A percentile compares a stretch with the other conserved stretches of the same genome.
phyloP scores from a whole-genome alignment of 441 rosid species.

The Syzygium malaccense region DNA sequence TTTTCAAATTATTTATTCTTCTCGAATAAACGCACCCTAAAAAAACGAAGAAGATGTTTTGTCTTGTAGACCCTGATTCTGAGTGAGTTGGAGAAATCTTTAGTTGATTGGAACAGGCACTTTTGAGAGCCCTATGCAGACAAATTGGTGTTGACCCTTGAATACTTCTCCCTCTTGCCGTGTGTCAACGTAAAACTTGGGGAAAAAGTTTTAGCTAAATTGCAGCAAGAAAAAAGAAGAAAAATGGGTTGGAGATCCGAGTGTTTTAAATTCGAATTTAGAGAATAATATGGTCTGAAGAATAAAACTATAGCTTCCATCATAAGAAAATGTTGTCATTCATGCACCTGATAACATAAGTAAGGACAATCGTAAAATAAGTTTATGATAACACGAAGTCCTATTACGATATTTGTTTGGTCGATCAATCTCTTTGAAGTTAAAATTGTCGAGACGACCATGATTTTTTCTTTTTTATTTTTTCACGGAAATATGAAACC shows the following conservation, averaged over 20 bases:
- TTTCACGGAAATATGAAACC: neutral
- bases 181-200: neutral
- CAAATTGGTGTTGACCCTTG: neutral
- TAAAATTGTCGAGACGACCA: neutral
- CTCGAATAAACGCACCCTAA: neutral
- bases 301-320: neutral
- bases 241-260: neutral
- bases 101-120: neutral
- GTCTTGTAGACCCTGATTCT: neutral
- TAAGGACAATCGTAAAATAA: neutral
- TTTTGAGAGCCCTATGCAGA: neutral
- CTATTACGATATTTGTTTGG: neutral
- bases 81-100: neutral
- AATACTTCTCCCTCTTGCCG: neutral
- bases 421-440: neutral
- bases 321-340: neutral
- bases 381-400: neutral
- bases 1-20: neutral
- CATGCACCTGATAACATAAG: neutral
- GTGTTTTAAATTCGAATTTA: neutral
- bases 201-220: neutral
- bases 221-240: neutral
- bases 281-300: neutral
- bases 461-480: neutral
- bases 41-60: neutral